These are phyloP conservation scores for Solioccasus polychromus DNA, from an alignment of 768 basidiomycete species.

Conservation along the genomic window DNA sequence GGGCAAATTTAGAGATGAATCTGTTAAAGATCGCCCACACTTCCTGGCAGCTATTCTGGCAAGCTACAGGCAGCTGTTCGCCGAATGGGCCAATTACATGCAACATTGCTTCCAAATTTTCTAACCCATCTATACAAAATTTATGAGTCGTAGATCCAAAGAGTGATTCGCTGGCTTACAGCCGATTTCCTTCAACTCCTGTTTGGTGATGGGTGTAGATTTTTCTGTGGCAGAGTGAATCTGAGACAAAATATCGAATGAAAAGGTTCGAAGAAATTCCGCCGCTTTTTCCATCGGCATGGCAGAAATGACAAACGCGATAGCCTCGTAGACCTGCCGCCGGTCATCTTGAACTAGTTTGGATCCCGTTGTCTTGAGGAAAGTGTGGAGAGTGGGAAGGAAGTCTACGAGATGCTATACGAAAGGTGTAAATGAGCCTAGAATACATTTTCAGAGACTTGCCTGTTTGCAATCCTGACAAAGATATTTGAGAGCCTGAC, in stretches of 20 bases:
- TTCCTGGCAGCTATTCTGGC: conserved; percentile 74
- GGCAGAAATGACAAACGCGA: conserved; percentile 89
- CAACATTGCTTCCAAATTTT: conserved; percentile 92
- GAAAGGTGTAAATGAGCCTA: conserved; percentile 2
- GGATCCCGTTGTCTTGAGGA: conserved; percentile 74
- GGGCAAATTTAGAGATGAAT: conserved; percentile 77
- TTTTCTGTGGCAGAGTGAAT: conserved; percentile 65
- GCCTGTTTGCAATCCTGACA: conserved; percentile 96
- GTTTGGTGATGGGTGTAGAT: conserved; percentile 55
- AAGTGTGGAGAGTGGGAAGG: conserved; percentile 86
- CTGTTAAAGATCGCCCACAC: conserved; percentile 82
- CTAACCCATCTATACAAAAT: conserved; percentile 64
- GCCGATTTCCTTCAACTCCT: conserved; percentile 64
- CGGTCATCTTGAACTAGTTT: conserved; percentile 85
- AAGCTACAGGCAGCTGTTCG: conserved; percentile 76
- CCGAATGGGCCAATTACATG: conserved; percentile 78
- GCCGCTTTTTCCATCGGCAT: conserved; percentile 92
- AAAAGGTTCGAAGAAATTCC: conserved; percentile 81
- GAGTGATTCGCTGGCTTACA: conserved; percentile 46
- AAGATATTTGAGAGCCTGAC: conserved; percentile 93
- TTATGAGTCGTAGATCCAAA: conserved; percentile 6
- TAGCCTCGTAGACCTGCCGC: conserved; percentile 92
- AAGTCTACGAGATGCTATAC: conserved; percentile 85
- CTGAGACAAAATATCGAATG: conserved; percentile 75
- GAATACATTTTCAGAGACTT: conserved; percentile 10